phyloP scores from a whole-genome alignment of 768 basidiomycete species.

The Mycena amicta region DNA sequence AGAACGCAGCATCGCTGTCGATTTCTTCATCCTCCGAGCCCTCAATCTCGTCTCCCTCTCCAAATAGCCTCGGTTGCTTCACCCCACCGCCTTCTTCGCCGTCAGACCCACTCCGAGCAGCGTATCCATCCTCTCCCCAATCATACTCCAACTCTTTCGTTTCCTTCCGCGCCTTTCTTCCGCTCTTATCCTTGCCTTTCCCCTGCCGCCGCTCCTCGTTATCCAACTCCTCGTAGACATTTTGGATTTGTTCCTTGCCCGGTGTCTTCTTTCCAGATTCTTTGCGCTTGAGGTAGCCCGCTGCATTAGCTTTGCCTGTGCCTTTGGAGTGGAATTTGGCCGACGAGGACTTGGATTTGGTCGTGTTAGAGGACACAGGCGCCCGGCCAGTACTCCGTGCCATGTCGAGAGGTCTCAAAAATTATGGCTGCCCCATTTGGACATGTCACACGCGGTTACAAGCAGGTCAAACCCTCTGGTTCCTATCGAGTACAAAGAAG shows the following conservation, averaged over 20 bases:
- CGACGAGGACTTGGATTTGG: not conserved
- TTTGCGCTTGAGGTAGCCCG: slow-evolving; percentile 19
- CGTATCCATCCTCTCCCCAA: slow-evolving; percentile 18
- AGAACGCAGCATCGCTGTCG: slow-evolving; percentile 82
- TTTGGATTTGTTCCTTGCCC: slow-evolving; percentile 5
- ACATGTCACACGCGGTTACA: not conserved
- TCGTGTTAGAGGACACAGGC: not conserved
- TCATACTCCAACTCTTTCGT: slow-evolving; percentile 18
- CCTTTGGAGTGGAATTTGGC: not conserved
- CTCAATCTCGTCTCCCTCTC: slow-evolving; percentile 58
- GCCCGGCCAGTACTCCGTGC: not conserved
- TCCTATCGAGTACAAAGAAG: not conserved
- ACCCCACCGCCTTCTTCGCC: not conserved
- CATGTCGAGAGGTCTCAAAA: no score
- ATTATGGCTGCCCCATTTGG: no score
- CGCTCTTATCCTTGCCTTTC: slow-evolving; percentile 16
- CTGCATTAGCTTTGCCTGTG: slow-evolving; percentile 16
- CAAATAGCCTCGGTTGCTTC: slow-evolving; percentile 46
- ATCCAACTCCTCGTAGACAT: slow-evolving; percentile 22
- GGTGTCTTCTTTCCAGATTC: slow-evolving; percentile 4
- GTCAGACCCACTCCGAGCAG: not conserved
- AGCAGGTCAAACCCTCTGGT: not conserved
- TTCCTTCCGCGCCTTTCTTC: slow-evolving; percentile 16
- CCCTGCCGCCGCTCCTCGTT: slow-evolving; percentile 8
- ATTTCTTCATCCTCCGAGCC: slow-evolving; percentile 84